Evolutionary conservation across 75 land plant species (phyloP), one percentile per base, ranked within the genome.

Genomic region (Cryptomeria japonica): DNA sequence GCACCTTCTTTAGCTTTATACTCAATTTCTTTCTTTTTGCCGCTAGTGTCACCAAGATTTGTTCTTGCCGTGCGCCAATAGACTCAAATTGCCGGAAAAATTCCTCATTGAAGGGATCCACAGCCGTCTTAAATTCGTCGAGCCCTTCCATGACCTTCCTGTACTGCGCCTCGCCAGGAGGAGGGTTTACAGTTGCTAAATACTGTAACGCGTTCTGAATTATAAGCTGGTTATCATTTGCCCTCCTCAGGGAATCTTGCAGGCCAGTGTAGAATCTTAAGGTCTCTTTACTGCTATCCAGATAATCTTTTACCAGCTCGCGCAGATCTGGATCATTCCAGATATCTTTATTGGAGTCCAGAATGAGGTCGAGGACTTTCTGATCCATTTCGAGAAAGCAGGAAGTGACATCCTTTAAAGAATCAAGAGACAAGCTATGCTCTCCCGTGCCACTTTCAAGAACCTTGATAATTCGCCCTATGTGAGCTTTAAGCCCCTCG

Each of bases 301-400:
- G 94, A 91, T 95, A 97, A 37, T 95, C 97, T 79, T 92, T 91
- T 3, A 96, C 96, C 51, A 97, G 91, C 39, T 89, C 49, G 49
- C 49, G 8, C 49, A 47, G 11, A 47, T 47, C 49, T 47, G 49
- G 49, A 47, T 47, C 49, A 1, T 92, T 93, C 99, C 99, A 96
- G 2, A 96, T 93, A 84, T 97, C 99, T 58, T 94, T 86, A 88
- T 94, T 93, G 90, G 90, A 92, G 7, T 91, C 93, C 32, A 96
- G 90, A 58, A 97, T 95, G 36, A 95, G 87, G 19, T 93, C 91
- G 64, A 95, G 95, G 37, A 96, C 99, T 34, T 97, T 96, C 41
- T 95, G 91, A 64, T 96, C 96, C 92, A 94, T 94, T 36, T 96
- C 96, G 1, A 96, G 90, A 37, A 97, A 90, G 72, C 92, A 92